A percentile compares a stretch with the other conserved stretches of the same genome.
These are phyloP conservation scores for Plectosphaerella plurivora DNA, from an alignment of 2,329 filamentous ascomycete genomes.

Conservation along the genomic window DNA sequence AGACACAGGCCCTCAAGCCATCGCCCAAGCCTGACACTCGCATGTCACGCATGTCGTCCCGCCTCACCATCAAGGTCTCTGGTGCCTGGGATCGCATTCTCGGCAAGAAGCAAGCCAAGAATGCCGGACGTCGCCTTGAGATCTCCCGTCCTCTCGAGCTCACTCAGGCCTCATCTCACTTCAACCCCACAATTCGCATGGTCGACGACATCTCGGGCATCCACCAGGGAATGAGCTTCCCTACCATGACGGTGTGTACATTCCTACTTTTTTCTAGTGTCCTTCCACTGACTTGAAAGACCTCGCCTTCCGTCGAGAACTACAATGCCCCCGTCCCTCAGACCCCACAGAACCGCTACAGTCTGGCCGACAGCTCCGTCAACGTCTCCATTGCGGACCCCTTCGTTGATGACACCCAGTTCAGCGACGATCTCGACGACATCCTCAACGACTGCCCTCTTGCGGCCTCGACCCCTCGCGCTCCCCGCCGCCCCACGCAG, in stretches of 20 bases:
- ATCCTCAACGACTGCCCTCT: conserved; percentile 28
- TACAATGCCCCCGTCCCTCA: too few relatives aligned
- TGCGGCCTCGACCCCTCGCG: conserved; percentile 32
- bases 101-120: conserved; percentile 16
- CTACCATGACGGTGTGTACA: too few relatives aligned
- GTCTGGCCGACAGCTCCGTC: background rate
- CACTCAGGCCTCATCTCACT: background rate
- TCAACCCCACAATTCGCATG: conserved; percentile 1
- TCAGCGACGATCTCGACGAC: conserved; percentile 32
- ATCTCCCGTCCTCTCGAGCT: conserved; percentile 8
- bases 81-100: conserved; percentile 26
- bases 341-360: too few relatives aligned
- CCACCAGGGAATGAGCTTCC: background rate
- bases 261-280: too few relatives aligned
- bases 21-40: conserved; percentile 6
- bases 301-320: too few relatives aligned
- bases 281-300: too few relatives aligned
- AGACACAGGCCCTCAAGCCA: conserved; percentile 28
- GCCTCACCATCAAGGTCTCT: conserved; percentile 27
- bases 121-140: conserved; percentile 8
- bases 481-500: background rate
- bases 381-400: conserved; percentile 7
- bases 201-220: conserved; percentile 7
- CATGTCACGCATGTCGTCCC: conserved; percentile 20
- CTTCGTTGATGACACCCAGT: conserved; percentile 31